Evolutionary conservation across 768 basidiomycete species (phyloP), one percentile per base, ranked within the genome.

Genomic region (Kwoniella sp.): DNA sequence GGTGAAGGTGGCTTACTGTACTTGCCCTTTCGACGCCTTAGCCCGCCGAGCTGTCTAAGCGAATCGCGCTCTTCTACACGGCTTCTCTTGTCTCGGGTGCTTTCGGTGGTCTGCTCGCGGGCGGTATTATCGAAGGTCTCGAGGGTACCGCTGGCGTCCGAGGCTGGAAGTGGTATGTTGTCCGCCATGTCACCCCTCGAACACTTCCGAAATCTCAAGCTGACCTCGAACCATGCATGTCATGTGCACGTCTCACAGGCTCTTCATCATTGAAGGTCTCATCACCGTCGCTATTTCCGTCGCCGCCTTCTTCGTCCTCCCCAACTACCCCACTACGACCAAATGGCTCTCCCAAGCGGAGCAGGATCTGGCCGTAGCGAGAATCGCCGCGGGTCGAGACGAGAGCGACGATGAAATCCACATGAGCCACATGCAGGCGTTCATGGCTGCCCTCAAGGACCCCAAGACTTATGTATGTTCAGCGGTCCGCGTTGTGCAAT

Each of bases 101-200:
- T 5, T 77, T 79, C 64, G 77, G 78, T 47, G 80, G 80, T 30
- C 53, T 80, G 1, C 70, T 79, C 13, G 80, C 78, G 7, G 80
- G 78, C 8, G 77, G 70, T 36, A 74, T 80, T 57, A 79, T 77
- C 21, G 51, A 68, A 9, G 68, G 72, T 25, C 64, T 80, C 69
- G 71, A 80, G 53, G 73, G 70, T 15, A 47, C 67, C 1, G 68
- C 49, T 0, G 58, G 61, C n/a, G 71, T 65, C 30, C 64, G 69
- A 58, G 80, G 80, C 0, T 80, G 79, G 78, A 73, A 77, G 58
- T 80, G 77, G 78, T 71, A n/a, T 52, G 65, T n/a, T n/a, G n/a
- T n/a, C n/a, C n/a, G n/a, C n/a, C n/a, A n/a, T n/a, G n/a, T n/a
- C n/a, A n/a, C n/a, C n/a, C n/a, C n/a, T n/a, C n/a, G n/a, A n/a